These are phyloP conservation scores for Sporobolomyces roseus DNA, from an alignment of 768 basidiomycete genomes.

Conservation along the genomic window DNA sequence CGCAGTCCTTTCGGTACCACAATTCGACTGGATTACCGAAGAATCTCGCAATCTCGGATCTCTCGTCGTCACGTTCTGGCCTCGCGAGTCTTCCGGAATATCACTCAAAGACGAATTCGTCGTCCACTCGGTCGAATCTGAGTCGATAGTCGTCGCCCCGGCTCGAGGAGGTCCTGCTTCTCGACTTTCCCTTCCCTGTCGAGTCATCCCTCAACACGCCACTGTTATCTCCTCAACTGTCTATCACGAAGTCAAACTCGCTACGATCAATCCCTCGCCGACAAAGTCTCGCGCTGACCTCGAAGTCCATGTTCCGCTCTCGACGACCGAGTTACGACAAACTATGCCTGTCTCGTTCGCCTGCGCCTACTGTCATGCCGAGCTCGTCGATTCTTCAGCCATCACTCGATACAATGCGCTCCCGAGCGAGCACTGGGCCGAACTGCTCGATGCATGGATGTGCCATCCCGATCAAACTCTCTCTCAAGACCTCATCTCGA, in stretches of 20 bases:
- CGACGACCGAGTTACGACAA: slow-evolving; percentile 62
- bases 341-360: slow-evolving; percentile 64
- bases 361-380: slow-evolving; percentile 74
- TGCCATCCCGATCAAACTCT: slow-evolving; percentile 87
- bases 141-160: slow-evolving; percentile 63
- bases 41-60: slow-evolving; percentile 80
- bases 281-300: slow-evolving; percentile 42
- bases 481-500: slow-evolving; percentile 63
- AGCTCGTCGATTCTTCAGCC: slow-evolving; percentile 57
- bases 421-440: slow-evolving; percentile 95
- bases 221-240: slow-evolving; percentile 57
- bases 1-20: slow-evolving; percentile 44
- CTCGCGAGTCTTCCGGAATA: not conserved
- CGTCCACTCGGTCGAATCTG: slow-evolving; percentile 51
- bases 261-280: slow-evolving; percentile 46
- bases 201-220: slow-evolving; percentile 57
- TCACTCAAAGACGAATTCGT: slow-evolving; percentile 1
- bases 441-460: slow-evolving; percentile 97
- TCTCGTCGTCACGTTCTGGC: slow-evolving; percentile 67
- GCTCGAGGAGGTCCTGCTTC: slow-evolving; percentile 56
- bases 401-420: slow-evolving; percentile 68
- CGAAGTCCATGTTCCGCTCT: slow-evolving; percentile 52
- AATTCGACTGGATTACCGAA: slow-evolving; percentile 63
- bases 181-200: slow-evolving; percentile 57
- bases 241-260: slow-evolving; percentile 68